Percentiles rank a stretch among this genome's conserved stretches.
phyloP scores from a whole-genome alignment of 495 filamentous ascomycete species.

The Aspergillus bertholletiae region DNA sequence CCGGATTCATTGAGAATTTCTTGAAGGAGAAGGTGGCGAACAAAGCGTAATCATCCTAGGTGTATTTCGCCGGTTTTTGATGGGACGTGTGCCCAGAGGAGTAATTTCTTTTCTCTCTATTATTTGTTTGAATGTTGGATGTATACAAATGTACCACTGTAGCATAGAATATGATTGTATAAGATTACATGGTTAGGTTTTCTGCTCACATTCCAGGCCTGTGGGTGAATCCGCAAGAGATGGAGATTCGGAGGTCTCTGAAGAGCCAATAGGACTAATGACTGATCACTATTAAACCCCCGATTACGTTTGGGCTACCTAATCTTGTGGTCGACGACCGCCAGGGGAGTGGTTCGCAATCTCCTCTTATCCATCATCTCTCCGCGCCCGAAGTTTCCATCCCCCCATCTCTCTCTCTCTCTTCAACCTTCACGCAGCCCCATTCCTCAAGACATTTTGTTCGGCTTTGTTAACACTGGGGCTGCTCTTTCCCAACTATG shows the following conservation, averaged over 20 bases:
- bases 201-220: background rate
- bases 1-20: conserved; percentile 34
- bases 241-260: background rate
- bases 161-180: conserved; percentile 33
- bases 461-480: background rate
- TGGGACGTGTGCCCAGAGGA: background rate
- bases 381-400: conserved; percentile 1
- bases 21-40: conserved; percentile 23
- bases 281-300: background rate
- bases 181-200: conserved; percentile 2
- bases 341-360: conserved; percentile 1
- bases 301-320: background rate
- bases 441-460: conserved; percentile 1
- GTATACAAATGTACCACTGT: conserved; percentile 38
- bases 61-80: background rate
- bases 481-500: conserved; percentile 23
- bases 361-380: conserved; percentile 1
- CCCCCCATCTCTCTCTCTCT: background rate
- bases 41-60: conserved; percentile 10
- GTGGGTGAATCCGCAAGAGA: background rate
- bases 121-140: conserved; percentile 12
- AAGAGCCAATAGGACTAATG: background rate
- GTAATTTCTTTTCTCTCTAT: conserved; percentile 8
- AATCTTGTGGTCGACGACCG: conserved; percentile 3
- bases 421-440: background rate